These are phyloP conservation scores for Puccinia horiana DNA, from an alignment of 1,284 basidiomycete genomes.

Conservation along the genomic window DNA sequence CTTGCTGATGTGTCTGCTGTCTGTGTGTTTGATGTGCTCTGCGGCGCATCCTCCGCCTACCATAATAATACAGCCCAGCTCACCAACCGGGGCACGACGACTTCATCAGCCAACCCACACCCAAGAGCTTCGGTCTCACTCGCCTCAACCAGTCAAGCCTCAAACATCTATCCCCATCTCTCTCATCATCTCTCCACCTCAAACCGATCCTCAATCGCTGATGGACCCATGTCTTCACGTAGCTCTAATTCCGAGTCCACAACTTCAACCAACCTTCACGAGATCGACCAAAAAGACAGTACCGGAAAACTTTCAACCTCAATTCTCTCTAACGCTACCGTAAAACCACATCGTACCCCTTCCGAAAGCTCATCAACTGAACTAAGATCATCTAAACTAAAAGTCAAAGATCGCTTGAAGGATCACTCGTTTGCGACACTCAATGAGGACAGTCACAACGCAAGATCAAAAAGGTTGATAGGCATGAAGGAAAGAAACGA, in stretches of 20 bases:
- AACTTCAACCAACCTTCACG: not conserved
- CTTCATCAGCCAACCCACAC: not conserved
- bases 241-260: not conserved
- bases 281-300: not conserved
- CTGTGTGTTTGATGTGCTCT: not conserved
- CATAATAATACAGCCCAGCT: not conserved
- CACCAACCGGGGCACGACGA: not conserved
- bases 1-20: not conserved
- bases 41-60: not conserved
- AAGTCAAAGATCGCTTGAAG: conserved; percentile 23
- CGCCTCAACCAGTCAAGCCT: not conserved
- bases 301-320: conserved; percentile 7
- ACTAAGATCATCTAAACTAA: not conserved
- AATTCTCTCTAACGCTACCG: conserved; percentile 3
- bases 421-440: not conserved
- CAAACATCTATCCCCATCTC: not conserved
- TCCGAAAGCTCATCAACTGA: conserved; percentile 15
- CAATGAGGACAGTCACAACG: not conserved
- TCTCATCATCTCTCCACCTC: not conserved
- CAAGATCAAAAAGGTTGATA: conserved; percentile 30
- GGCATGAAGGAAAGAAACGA: conserved; percentile 44
- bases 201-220: not conserved
- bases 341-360: conserved; percentile 16
- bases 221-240: conserved; percentile 18
- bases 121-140: not conserved